Evolutionary conservation across 441 rosid species (phyloP).

Genomic region (Adansonia gregorii): DNA sequence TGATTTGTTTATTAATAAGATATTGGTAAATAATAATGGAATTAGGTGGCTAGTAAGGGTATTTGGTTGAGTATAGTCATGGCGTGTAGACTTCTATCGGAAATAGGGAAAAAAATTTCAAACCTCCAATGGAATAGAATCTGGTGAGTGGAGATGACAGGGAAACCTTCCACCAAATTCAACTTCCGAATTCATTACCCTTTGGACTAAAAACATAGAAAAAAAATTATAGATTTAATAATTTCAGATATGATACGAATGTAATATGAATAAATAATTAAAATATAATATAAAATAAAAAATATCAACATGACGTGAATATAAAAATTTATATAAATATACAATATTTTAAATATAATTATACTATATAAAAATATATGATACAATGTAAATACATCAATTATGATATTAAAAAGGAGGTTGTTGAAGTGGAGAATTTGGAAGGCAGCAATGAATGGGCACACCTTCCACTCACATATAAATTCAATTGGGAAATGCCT

Average conservation of each 20-base stretch:
- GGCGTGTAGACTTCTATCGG: not conserved
- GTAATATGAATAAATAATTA: no score
- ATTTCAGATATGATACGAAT: not conserved
- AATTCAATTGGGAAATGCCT: slow-evolving; percentile 15
- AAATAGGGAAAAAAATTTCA: not conserved
- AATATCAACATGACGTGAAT: not conserved
- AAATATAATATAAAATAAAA: not conserved
- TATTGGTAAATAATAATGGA: not conserved
- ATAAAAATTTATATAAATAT: not conserved
- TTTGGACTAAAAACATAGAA: slow-evolving; percentile 24
- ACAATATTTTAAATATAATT: not conserved
- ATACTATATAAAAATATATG: no score
- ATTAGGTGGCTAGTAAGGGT: not conserved
- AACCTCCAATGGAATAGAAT: slow-evolving; percentile 8
- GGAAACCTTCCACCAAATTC: slow-evolving; percentile 27
- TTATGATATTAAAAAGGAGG: not conserved
- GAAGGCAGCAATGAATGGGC: not conserved
- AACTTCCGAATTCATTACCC: slow-evolving; percentile 33
- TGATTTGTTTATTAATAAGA: not conserved
- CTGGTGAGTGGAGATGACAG: slow-evolving; percentile 24
- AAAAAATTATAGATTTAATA: not conserved
- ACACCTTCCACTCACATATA: slow-evolving; percentile 33
- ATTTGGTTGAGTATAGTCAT: not conserved
- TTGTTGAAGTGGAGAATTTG: slow-evolving; percentile 22
- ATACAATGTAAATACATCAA: no score